Percentiles rank a stretch among this genome's conserved stretches.
Evolutionary conservation across 2,329 filamentous ascomycete genomes (phyloP).

Genomic region (Aspergillus vadensis): DNA sequence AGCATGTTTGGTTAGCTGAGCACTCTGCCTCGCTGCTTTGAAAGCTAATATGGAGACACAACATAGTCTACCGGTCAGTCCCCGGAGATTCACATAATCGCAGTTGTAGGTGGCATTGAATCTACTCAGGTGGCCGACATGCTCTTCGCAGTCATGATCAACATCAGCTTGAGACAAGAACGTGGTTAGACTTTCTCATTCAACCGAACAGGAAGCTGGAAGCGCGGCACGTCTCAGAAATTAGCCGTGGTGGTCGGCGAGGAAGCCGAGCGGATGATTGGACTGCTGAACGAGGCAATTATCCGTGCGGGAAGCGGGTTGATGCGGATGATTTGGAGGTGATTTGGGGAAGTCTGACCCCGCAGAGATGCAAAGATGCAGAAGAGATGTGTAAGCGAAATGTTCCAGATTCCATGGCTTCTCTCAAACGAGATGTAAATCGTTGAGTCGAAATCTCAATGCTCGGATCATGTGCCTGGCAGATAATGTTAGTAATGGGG

Average conservation of each 20-base stretch:
- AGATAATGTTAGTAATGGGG: background rate
- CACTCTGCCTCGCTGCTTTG: too few relatives aligned
- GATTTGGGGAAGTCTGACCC: background rate
- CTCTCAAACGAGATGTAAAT: too few relatives aligned
- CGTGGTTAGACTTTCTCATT: background rate
- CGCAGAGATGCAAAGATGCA: background rate
- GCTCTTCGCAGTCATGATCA: too few relatives aligned
- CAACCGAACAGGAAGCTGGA: background rate
- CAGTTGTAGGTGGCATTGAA: too few relatives aligned
- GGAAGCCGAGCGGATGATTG: conserved; percentile 11
- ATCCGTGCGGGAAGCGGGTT: conserved; percentile 3
- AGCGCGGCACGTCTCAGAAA: background rate
- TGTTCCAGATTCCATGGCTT: background rate
- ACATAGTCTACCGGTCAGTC: too few relatives aligned
- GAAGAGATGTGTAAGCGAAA: background rate
- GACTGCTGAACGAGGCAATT: conserved; percentile 4
- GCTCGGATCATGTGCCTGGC: background rate
- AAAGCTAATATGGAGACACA: too few relatives aligned
- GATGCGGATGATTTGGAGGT: background rate
- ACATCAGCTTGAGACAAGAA: too few relatives aligned
- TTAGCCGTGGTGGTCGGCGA: conserved; percentile 1
- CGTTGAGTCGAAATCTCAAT: background rate
- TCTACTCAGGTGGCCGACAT: too few relatives aligned
- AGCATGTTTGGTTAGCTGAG: too few relatives aligned
- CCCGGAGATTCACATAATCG: too few relatives aligned